Base-by-base conservation (phyloP, 345 rosid genomes). In the Syzygium aqueum region DNA sequence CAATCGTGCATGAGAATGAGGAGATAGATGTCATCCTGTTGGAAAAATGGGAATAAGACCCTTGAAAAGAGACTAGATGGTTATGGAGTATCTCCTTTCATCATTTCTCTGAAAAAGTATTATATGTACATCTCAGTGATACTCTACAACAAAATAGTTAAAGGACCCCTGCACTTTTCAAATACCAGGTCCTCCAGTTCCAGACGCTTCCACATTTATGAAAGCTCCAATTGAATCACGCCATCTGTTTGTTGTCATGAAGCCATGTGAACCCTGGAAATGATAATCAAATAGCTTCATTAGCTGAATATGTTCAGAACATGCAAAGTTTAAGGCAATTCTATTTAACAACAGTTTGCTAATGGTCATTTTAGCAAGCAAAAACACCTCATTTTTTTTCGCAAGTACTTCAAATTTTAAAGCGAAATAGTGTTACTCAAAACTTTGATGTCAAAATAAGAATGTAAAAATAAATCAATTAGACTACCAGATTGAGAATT, bases 151-250 rank as follows among this genome's bases (percentile, higher is more conserved):
- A 73, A 73, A 73, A 67, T 17, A 73, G 43, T 73, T 33, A 73
- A 73, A 11, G 49, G 46, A 73, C 25, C 23, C 23, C 49, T 73
- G 80, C 49, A 73, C 80, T 73, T 73, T 73, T 73, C 49, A 33
- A 88, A 94, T 63, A 97, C 99, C 99, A 92, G 91, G 92, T 87
- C 99, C 99, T 89, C 98, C 99, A 7, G 94, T 92, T 25, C 99
- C 99, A 90, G 99, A 95, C 85, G 99, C 99, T 93, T 97, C 99
- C 88, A 97, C 94, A 89, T 97, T 95, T 89, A 97, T 92, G 89
- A 92, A 88, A 91, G 99, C 99, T 87, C 99, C 99, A 88, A 97
- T 91, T 53, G 95, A 91, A 88, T 96, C 95, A 77, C 93, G 95
- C 98, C 98, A 95, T 93, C 90, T 94, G 90, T 96, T 89, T 86